Evolutionary conservation across 2,329 filamentous ascomycete species (phyloP).

Genomic region (Monosporascus sp.): DNA sequence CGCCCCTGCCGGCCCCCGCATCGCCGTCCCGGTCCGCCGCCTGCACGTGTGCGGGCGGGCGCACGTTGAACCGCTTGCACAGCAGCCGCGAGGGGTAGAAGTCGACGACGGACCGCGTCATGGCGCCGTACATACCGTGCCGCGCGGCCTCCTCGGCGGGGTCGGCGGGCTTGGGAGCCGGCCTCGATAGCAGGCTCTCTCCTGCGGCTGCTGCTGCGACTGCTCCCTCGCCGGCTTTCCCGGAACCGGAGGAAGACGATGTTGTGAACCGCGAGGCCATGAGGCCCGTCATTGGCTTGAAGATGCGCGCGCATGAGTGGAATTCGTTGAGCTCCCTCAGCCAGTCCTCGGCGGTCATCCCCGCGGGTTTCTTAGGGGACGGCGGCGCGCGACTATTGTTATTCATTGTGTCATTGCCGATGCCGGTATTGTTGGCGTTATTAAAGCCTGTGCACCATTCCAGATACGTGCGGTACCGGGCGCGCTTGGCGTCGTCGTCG

Average conservation of each 20-base stretch:
- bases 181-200: slow-evolving; percentile 31
- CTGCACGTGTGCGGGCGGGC: slow-evolving; percentile 63
- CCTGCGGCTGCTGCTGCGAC: not conserved
- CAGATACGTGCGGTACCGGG: slow-evolving; percentile 77
- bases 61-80: slow-evolving; percentile 95
- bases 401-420: not conserved
- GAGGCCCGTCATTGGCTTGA: slow-evolving; percentile 83
- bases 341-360: slow-evolving; percentile 65
- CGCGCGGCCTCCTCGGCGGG: slow-evolving; percentile 81
- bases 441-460: slow-evolving; percentile 66
- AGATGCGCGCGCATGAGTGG: slow-evolving; percentile 59
- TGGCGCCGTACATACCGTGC: slow-evolving; percentile 84
- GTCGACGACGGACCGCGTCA: slow-evolving; percentile 68
- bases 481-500: slow-evolving; percentile 72
- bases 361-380: slow-evolving; percentile 26
- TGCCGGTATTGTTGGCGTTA: slow-evolving; percentile 14
- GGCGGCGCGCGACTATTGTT: slow-evolving; percentile 41
- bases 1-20: slow-evolving; percentile 8
- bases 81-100: slow-evolving; percentile 80
- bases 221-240: slow-evolving; percentile 23
- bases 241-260: slow-evolving; percentile 31
- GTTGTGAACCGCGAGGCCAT: slow-evolving; percentile 94
- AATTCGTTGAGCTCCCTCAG: slow-evolving; percentile 76
- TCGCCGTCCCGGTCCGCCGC: slow-evolving; percentile 38
- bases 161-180: slow-evolving; percentile 55